A percentile compares a stretch with the other conserved stretches of the same genome.
Evolutionary conservation across 1,284 basidiomycete genomes (phyloP).

Genomic region (Austroboletus olivaceoglutinosus): DNA sequence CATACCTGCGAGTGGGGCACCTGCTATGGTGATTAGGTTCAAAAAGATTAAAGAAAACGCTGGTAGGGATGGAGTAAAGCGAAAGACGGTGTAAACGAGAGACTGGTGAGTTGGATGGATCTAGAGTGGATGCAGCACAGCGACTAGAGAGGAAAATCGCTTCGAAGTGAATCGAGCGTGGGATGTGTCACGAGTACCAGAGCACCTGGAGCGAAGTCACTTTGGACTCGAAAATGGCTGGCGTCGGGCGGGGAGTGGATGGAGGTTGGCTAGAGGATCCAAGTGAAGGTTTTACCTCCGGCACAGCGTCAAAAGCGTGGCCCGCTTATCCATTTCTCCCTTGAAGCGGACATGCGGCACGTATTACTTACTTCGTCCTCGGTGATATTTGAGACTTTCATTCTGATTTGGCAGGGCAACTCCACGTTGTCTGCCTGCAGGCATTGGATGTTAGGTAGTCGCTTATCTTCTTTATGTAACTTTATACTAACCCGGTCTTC

Average conservation of each 20-base stretch:
- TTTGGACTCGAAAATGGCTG: slow-evolving; percentile 27
- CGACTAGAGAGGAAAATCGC: slow-evolving; percentile 28
- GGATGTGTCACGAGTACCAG: slow-evolving; percentile 20
- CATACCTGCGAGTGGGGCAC: slow-evolving; percentile 19
- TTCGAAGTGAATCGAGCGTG: slow-evolving; percentile 56
- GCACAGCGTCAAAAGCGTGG: slow-evolving; percentile 47
- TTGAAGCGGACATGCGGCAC: slow-evolving; percentile 34
- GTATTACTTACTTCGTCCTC: slow-evolving; percentile 36
- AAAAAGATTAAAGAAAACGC: slow-evolving; percentile 14
- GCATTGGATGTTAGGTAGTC: slow-evolving; percentile 38
- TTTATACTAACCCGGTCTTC: slow-evolving; percentile 7
- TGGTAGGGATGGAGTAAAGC: slow-evolving; percentile 22
- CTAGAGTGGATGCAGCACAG: slow-evolving; percentile 27
- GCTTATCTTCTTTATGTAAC: slow-evolving; percentile 36
- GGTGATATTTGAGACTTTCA: slow-evolving; percentile 29
- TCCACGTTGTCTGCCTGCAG: slow-evolving; percentile 72
- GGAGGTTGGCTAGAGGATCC: slow-evolving; percentile 25
- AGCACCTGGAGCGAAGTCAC: slow-evolving; percentile 24
- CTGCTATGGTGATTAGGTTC: slow-evolving; percentile 21
- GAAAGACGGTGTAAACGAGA: slow-evolving; percentile 46
- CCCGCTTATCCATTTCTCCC: slow-evolving; percentile 44
- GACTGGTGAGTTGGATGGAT: slow-evolving; percentile 41
- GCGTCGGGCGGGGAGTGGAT: slow-evolving; percentile 21
- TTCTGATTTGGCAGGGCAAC: slow-evolving; percentile 34
- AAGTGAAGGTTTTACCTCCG: slow-evolving; percentile 29